Percentiles rank a stretch among this genome's conserved stretches.
Evolutionary conservation across 192 early-diverging fungal genomes (phyloP).

Genomic region (Helicostylum pulchrum): DNA sequence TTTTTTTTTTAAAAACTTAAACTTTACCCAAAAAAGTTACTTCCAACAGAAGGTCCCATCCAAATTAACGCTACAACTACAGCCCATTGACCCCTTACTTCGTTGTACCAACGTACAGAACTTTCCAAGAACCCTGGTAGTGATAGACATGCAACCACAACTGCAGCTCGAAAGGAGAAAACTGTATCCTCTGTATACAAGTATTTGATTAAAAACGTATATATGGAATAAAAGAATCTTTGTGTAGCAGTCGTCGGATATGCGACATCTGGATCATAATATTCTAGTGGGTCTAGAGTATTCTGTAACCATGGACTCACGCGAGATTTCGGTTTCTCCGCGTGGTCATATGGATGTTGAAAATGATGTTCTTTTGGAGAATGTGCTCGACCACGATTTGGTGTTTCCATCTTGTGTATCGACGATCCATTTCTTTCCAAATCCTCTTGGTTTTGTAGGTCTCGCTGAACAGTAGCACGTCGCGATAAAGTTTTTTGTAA

Average conservation of each 20-base stretch:
- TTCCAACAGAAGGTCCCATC: slow-evolving; percentile 37
- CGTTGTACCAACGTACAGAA: slow-evolving; percentile 28
- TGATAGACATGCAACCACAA: slow-evolving; percentile 25
- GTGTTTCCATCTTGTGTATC: slow-evolving; percentile 4
- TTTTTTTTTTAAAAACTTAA: not conserved
- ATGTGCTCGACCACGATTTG: not conserved
- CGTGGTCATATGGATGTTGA: not conserved
- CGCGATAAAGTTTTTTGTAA: slow-evolving; percentile 13
- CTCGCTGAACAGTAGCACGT: slow-evolving; percentile 2
- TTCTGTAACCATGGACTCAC: slow-evolving; percentile 6
- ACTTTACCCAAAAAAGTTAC: slow-evolving; percentile 33
- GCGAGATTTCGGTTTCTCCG: not conserved
- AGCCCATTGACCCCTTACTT: slow-evolving; percentile 35
- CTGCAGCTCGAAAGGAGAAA: slow-evolving; percentile 30
- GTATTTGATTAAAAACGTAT: slow-evolving; percentile 20
- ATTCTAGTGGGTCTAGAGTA: slow-evolving; percentile 14
- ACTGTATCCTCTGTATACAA: slow-evolving; percentile 27
- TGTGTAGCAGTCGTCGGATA: slow-evolving; percentile 23
- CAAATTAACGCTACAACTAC: slow-evolving; percentile 33
- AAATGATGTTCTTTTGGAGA: not conserved
- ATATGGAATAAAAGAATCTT: slow-evolving; percentile 28
- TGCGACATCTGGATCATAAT: slow-evolving; percentile 36
- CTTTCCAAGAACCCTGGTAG: slow-evolving; percentile 33
- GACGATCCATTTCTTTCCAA: too few relatives aligned
- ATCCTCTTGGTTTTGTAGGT: too few relatives aligned